A percentile compares a stretch with the other conserved stretches of the same genome.
These are phyloP conservation scores for Euphorbia schlechtendalii DNA, from an alignment of 441 rosid genomes.

Conservation along the genomic window DNA sequence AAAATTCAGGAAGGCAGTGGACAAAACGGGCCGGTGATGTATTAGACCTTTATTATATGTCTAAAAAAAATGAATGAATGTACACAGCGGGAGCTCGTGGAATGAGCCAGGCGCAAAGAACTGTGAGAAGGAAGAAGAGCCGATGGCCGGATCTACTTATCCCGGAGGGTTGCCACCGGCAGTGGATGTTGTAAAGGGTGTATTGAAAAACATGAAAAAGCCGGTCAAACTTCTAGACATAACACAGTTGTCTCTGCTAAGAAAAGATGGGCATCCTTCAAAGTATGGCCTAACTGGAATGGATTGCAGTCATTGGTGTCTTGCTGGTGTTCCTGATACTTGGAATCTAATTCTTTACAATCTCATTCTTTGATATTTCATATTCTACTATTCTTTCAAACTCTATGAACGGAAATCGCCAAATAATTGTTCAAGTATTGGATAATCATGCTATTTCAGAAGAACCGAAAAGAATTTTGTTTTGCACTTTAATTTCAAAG, in stretches of 20 bases:
- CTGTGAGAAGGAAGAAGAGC: constrained; percentile 56
- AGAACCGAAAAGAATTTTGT: too few species aligned
- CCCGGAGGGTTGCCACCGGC: constrained; percentile 72
- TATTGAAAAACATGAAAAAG: constrained; percentile 35
- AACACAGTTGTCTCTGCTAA: constrained; percentile 58
- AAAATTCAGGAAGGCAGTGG: too few species aligned
- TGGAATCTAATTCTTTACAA: constrained; percentile 88
- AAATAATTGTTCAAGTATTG: too few species aligned
- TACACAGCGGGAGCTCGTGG: constrained; percentile 57
- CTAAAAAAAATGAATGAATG: too few species aligned
- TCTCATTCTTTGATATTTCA: constrained; percentile 9
- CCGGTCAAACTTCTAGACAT: constrained; percentile 67
- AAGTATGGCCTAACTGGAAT: constrained; percentile 49
- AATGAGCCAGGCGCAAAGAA: constrained; percentile 56
- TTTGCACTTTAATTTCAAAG: too few species aligned
- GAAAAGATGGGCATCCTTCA: constrained; percentile 91
- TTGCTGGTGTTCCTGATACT: constrained; percentile 87
- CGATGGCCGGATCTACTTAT: constrained; percentile 48
- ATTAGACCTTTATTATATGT: too few species aligned
- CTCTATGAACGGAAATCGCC: too few species aligned
- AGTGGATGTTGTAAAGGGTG: constrained; percentile 55
- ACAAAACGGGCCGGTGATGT: too few species aligned
- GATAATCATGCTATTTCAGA: too few species aligned
- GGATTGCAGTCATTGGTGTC: constrained; percentile 97
- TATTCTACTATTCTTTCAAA: too few species aligned